Base-by-base conservation (phyloP, 2,329 filamentous ascomycete species). In the Xylaria sp. region DNA sequence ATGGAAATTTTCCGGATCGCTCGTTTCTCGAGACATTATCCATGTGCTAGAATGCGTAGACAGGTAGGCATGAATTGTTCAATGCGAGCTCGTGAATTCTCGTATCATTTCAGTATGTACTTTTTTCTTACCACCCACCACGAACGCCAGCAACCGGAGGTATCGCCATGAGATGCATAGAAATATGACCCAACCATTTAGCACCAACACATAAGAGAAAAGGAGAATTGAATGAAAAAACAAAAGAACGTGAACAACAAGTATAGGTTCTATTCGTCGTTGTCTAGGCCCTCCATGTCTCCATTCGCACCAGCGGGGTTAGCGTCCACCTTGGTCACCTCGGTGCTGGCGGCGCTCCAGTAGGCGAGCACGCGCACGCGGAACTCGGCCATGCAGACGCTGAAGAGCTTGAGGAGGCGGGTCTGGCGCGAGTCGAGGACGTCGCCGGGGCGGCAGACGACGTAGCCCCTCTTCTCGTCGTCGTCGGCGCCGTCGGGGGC, bases 371-470 rank as follows among this genome's bases (percentile, higher is more conserved):
- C 83, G 76, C 89, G 86, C 67, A 99, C 90, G 79, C 86, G 90
- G 84, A 99, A 99, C 83, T 98, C 94, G 67, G 93, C 93, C 82
- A 96, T 89, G 71, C 92, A 93, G 65, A 98, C 89, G 61, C 93
- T 92, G 82, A 99, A 98, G 76, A 97, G 86, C 88, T 98, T 98
- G 81, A 99, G 81, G 78, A 99, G 83, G 72, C 94, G 91, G 65
- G 96, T 98, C 86, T 99, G 96, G 75, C 95, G 88, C 73, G 92
- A 94, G 81, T 98, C 94, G 73, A 99, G 82, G 53, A 89, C 86
- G 78, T 98, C 89, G 11, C 95, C 96, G 80, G 94, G 90, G 76
- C 89, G 90, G 83, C 95, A 98, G 58, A 99, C 89, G 9, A 86
- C 86, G 79, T 94, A 97, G n/a, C 83, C 84, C 63, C 84, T 82